phyloP scores from a whole-genome alignment of 2,329 filamentous ascomycete genomes.

The Davidsoniella eucalypti region DNA sequence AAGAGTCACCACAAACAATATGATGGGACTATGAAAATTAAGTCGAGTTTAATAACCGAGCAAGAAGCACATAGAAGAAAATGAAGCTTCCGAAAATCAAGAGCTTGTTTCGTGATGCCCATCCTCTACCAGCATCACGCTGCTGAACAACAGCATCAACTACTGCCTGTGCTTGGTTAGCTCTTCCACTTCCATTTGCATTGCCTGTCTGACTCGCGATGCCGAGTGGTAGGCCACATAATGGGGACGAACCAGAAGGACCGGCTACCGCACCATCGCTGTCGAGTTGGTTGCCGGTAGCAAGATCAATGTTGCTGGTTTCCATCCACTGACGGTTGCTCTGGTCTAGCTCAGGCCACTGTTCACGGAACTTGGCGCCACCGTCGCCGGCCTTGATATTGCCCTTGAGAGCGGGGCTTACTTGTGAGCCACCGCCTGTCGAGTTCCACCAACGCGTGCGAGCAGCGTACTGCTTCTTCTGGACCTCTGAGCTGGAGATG shows the following conservation, averaged over 20 bases:
- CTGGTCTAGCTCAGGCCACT: conserved; percentile 79
- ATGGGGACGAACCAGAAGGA: conserved; percentile 22
- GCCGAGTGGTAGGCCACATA: conserved; percentile 38
- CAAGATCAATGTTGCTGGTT: conserved; percentile 60
- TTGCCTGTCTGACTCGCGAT: conserved; percentile 41
- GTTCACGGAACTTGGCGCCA: conserved; percentile 70
- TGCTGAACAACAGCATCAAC: conserved; percentile 63
- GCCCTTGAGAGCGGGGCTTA: conserved; percentile 43
- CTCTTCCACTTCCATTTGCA: conserved; percentile 7
- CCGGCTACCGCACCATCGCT: conserved; percentile 18
- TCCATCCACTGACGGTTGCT: conserved; percentile 91
- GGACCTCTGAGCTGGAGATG: conserved; percentile 57
- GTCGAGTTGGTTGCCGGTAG: conserved; percentile 47
- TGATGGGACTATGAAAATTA: not conserved
- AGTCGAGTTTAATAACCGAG: conserved; percentile 40
- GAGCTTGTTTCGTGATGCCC: conserved; percentile 66
- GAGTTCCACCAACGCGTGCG: conserved; percentile 92
- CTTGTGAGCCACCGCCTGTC: conserved; percentile 67
- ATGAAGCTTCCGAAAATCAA: conserved; percentile 52
- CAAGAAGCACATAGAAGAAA: conserved; percentile 70
- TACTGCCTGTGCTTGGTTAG: conserved; percentile 43
- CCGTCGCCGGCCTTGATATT: conserved; percentile 87
- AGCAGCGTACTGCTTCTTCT: conserved; percentile 62
- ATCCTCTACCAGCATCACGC: conserved; percentile 68
- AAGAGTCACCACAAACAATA: not conserved